phyloP scores from a whole-genome alignment of 2,329 filamentous ascomycete genomes.

The Cladorrhinum sp. region DNA sequence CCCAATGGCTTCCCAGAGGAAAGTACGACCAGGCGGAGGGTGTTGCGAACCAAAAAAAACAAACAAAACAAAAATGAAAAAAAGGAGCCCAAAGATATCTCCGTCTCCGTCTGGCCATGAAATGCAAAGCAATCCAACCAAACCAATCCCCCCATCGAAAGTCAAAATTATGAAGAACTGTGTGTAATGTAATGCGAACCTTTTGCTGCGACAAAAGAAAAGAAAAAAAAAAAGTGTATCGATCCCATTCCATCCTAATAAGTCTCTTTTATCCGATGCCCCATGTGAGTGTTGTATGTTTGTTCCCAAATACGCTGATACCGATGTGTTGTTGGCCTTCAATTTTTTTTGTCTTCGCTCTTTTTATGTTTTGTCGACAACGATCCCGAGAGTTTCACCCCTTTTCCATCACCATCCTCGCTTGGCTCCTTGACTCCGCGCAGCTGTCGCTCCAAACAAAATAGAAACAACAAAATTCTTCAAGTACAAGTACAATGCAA shows the following conservation, averaged over 20 bases:
- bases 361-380: not conserved
- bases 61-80: too few species aligned
- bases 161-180: not conserved
- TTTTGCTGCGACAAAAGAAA: not conserved
- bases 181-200: conserved; percentile 4
- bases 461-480: not conserved
- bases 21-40: too few species aligned
- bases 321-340: conserved; percentile 1
- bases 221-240: conserved; percentile 4
- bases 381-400: not conserved
- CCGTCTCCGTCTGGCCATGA: too few species aligned
- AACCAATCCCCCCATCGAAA: not conserved
- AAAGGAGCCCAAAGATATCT: too few species aligned
- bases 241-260: not conserved
- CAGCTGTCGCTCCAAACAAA: not conserved
- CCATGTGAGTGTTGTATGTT: not conserved
- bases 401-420: not conserved
- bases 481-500: not conserved
- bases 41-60: too few species aligned
- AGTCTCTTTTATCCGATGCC: not conserved
- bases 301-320: conserved; percentile 1
- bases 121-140: conserved; percentile 6
- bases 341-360: not conserved
- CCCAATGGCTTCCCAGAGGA: too few species aligned
- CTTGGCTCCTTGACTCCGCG: not conserved